Conservation (phyloP, 306 rosid species). For the Rubus idaeus region DNA sequence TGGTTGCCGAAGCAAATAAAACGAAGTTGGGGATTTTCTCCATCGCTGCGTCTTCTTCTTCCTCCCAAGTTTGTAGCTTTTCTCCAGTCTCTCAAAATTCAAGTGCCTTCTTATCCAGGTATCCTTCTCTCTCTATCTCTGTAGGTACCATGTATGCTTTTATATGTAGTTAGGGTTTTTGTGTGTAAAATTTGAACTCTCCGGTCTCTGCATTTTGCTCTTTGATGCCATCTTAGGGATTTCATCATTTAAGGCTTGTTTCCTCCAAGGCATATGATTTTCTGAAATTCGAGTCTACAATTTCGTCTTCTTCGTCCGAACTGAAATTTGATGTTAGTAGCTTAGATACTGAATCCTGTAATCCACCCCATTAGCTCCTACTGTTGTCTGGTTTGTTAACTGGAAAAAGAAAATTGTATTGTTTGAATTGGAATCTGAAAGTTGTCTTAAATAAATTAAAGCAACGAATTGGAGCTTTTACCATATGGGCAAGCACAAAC, state of each 20-base stretch:
- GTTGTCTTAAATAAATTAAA: not conserved
- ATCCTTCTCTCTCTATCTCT: not conserved
- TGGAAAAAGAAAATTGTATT: not conserved
- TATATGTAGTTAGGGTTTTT: not conserved
- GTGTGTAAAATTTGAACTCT: not conserved
- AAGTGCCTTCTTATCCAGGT: not conserved
- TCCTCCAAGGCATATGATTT: too few relatives aligned
- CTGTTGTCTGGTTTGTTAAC: not conserved
- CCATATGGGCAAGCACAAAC: not conserved
- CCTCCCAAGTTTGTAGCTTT: not conserved
- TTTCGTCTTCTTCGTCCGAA: not conserved
- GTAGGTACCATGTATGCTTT: not conserved
- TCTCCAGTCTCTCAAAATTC: not conserved
- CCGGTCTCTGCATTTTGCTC: not conserved
- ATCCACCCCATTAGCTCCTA: not conserved
- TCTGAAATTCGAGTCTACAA: not conserved
- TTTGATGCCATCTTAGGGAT: not conserved
- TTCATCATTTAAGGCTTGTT: not conserved
- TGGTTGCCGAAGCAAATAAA: not conserved
- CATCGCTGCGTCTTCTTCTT: constrained; percentile 8
- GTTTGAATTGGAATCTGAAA: not conserved
- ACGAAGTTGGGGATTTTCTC: not conserved
- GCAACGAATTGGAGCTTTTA: not conserved
- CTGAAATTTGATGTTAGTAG: not conserved
- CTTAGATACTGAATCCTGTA: not conserved